phyloP scores from a whole-genome alignment of 148 eudicot genomes.

The Spergularia marina region DNA sequence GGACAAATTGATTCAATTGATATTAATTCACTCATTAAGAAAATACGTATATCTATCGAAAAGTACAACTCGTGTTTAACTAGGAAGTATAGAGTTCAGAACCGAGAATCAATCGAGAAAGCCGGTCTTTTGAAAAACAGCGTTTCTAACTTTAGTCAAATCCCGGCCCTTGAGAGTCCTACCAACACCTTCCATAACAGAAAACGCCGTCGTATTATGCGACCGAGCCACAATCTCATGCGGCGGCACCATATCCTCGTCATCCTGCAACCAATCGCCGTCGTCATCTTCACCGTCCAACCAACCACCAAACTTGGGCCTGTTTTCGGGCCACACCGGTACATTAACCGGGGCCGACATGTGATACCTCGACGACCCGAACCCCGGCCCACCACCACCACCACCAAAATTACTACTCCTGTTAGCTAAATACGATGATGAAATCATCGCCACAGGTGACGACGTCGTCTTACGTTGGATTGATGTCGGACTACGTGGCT shows the following conservation, averaged over 20 bases:
- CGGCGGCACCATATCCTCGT: slow-evolving; percentile 63
- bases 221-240: slow-evolving; percentile 78
- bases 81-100: too few relatives aligned
- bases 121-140: slow-evolving; percentile 69
- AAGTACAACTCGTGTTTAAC: too few relatives aligned
- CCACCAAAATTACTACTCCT: background rate
- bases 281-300: slow-evolving; percentile 34
- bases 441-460: slow-evolving; percentile 27
- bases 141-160: slow-evolving; percentile 53
- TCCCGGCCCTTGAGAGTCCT: slow-evolving; percentile 75
- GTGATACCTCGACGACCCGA: slow-evolving; percentile 24
- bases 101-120: slow-evolving; percentile 41
- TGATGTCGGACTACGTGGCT: slow-evolving; percentile 23
- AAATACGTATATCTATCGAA: too few relatives aligned
- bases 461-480: slow-evolving; percentile 46
- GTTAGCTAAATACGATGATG: background rate
- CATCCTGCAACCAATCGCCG: slow-evolving; percentile 21
- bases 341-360: slow-evolving; percentile 74
- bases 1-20: too few relatives aligned
- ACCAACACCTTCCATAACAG: slow-evolving; percentile 75
- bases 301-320: slow-evolving; percentile 5
- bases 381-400: slow-evolving; percentile 1
- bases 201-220: slow-evolving; percentile 44
- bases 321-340: slow-evolving; percentile 46
- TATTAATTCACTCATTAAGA: too few relatives aligned